Evolutionary conservation across 768 basidiomycete genomes (phyloP).

Genomic region (Pisolithus tinctorius): DNA sequence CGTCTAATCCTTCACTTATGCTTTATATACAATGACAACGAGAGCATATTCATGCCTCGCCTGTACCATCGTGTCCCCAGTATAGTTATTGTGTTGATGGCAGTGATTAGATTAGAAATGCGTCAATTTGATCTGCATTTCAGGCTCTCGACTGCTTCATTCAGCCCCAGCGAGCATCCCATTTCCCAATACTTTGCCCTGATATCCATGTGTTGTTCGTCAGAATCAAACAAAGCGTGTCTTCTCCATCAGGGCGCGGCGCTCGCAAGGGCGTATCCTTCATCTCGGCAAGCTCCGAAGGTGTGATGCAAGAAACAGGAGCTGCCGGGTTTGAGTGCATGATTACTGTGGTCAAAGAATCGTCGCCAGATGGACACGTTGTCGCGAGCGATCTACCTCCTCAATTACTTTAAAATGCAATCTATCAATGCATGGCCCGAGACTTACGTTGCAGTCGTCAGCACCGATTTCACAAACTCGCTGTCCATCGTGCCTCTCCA

Average conservation of each 20-base stretch:
- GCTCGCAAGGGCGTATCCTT: slow-evolving; percentile 32
- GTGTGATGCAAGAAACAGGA: slow-evolving; percentile 49
- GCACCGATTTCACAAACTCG: slow-evolving; percentile 44
- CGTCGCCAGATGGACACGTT: slow-evolving; percentile 4
- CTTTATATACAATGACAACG: slow-evolving; percentile 26
- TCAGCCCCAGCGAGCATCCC: slow-evolving; percentile 38
- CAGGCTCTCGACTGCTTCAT: slow-evolving; percentile 25
- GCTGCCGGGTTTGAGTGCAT: slow-evolving; percentile 34
- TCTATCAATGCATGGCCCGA: slow-evolving; percentile 1
- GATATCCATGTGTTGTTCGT: slow-evolving; percentile 34
- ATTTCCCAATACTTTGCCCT: slow-evolving; percentile 37
- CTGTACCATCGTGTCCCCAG: slow-evolving; percentile 27
- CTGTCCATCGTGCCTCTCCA: slow-evolving; percentile 57
- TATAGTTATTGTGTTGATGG: slow-evolving; percentile 26
- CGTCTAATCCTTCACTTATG: slow-evolving; percentile 32
- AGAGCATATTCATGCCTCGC: slow-evolving; percentile 22
- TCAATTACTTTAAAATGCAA: slow-evolving; percentile 3
- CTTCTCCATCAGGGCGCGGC: slow-evolving; percentile 45
- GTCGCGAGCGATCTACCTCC: not conserved
- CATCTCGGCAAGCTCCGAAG: slow-evolving; percentile 6
- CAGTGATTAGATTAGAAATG: slow-evolving; percentile 27
- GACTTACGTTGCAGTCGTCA: slow-evolving; percentile 36
- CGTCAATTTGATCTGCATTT: slow-evolving; percentile 31
- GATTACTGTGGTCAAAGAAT: slow-evolving; percentile 12
- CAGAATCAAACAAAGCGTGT: slow-evolving; percentile 44